Base-by-base conservation (phyloP, 1,284 basidiomycete species). In the Stereum hirsutum region DNA sequence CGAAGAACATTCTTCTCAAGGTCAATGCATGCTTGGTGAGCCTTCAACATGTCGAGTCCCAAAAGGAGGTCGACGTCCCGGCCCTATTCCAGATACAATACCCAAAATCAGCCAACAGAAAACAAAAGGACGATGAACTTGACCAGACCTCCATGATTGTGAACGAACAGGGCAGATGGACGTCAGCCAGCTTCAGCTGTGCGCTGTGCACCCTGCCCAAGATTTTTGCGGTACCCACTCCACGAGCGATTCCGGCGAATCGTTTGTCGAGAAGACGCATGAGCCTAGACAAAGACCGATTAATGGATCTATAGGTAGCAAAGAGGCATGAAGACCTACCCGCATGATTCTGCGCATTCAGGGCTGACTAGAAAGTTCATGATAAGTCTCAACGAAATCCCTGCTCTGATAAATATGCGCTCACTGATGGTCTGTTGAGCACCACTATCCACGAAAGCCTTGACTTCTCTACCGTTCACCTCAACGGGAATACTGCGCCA, bases 31-130 rank as follows among this genome's bases (percentile, higher is more conserved):
- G 93, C 94, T 60, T 97, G 93, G 58, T 97, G 91, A 1, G 93
- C 86, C 64, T 95, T 98, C 44, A 99, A 78, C 96, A 99, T 99
- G 69, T 99, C 95, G 15, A 99, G 73, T 4, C 95, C 96, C 42
- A 99, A 88, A 2, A 99, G 71, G 17, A 99, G 78, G 55, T 99
- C 95, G 32, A 98, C 92, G 44, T 87, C 81, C 26, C 82, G 78
- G 20, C 93, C 93, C 84, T 89, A 51, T 15, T 24, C 21, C 10
- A 31, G 21, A 33, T n/a, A 41, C 42, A 8, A 33, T 46, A 27
- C 28, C 14, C 19, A 4, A 32, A 17, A 45, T 39, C 43, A 43
- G 38, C 10, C 23, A 35, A 31, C 12, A 8, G 38, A 19, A 20
- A 33, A 28, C 41, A 26, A 24, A 38, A 15, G 42, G n/a, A 26